Evolutionary conservation across 768 basidiomycete species (phyloP).

Genomic region (Mycena chlorophos): DNA sequence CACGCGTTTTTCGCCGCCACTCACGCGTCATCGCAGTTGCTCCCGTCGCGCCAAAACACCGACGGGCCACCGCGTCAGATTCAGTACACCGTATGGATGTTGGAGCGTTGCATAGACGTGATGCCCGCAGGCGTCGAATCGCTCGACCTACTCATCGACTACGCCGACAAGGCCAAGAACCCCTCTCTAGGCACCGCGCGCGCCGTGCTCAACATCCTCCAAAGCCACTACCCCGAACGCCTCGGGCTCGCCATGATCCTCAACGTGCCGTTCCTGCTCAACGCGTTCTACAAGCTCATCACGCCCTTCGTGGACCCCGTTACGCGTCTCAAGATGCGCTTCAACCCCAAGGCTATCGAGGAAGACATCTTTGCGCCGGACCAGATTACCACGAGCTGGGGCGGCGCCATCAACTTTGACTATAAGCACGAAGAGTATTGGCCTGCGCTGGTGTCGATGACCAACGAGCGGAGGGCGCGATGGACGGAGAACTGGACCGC

Average conservation of each 20-base stretch:
- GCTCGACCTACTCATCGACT: conserved; percentile 73
- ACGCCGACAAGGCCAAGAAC: conserved; percentile 68
- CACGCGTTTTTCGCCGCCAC: background rate
- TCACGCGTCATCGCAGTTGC: background rate
- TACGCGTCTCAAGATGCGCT: conserved; percentile 72
- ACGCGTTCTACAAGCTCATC: conserved; percentile 75
- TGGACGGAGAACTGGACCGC: conserved; percentile 65
- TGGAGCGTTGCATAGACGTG: conserved; percentile 75
- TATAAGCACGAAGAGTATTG: conserved; percentile 80
- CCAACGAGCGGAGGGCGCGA: conserved; percentile 46
- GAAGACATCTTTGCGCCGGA: conserved; percentile 69
- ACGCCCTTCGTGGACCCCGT: conserved; percentile 82
- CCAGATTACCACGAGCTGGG: conserved; percentile 73
- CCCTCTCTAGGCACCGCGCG: conserved; percentile 44
- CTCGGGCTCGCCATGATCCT: conserved; percentile 73
- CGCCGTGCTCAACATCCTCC: conserved; percentile 62
- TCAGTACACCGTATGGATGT: conserved; percentile 70
- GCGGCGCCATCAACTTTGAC: conserved; percentile 63
- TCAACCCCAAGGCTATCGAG: conserved; percentile 66
- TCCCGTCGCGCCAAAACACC: conserved; percentile 64
- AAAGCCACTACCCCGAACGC: conserved; percentile 85
- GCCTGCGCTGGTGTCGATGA: conserved; percentile 57
- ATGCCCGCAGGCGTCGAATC: conserved; percentile 85
- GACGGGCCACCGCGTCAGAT: conserved; percentile 66
- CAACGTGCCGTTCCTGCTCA: conserved; percentile 79